Conservation (phyloP, 495 filamentous ascomycete genomes). For the Aspergillus taichungensis region DNA sequence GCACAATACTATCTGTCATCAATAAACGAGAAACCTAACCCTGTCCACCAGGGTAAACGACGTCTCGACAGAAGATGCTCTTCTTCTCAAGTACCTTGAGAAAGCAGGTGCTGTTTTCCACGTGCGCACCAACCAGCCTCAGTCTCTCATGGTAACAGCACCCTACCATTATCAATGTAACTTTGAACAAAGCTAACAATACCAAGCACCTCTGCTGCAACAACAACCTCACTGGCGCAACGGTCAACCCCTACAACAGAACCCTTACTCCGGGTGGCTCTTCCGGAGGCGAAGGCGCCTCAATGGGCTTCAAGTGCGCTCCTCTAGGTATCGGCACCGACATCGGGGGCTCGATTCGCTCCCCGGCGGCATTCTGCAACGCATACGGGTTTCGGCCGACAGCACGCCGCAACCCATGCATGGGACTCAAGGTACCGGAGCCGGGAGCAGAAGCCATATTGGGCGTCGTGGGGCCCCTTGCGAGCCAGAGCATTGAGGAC, state of each 20-base stretch:
- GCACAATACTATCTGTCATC: background rate
- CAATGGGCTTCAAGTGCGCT: constrained; percentile 52
- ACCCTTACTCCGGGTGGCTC: constrained; percentile 51
- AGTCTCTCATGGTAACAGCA: constrained; percentile 31
- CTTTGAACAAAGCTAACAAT: constrained; percentile 4
- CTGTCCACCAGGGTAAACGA: constrained; percentile 22
- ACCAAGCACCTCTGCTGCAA: constrained; percentile 32
- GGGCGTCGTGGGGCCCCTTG: constrained; percentile 53
- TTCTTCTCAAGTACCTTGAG: constrained; percentile 22
- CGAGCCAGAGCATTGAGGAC: constrained; percentile 49
- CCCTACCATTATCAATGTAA: background rate
- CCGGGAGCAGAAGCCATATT: constrained; percentile 51
- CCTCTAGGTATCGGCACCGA: constrained; percentile 60
- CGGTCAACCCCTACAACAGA: constrained; percentile 54
- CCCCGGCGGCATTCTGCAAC: constrained; percentile 51
- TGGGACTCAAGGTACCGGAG: constrained; percentile 37
- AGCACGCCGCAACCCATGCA: constrained; percentile 42
- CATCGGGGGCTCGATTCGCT: constrained; percentile 54
- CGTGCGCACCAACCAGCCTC: constrained; percentile 57
- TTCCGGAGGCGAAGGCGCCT: constrained; percentile 60
- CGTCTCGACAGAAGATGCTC: constrained; percentile 26
- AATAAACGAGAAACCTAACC: background rate
- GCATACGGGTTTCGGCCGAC: constrained; percentile 51
- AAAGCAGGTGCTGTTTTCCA: constrained; percentile 49
- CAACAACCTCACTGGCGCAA: constrained; percentile 59